Conservation (phyloP, 2,329 filamentous ascomycete species). For the Aspergillus sclerotialis region DNA sequence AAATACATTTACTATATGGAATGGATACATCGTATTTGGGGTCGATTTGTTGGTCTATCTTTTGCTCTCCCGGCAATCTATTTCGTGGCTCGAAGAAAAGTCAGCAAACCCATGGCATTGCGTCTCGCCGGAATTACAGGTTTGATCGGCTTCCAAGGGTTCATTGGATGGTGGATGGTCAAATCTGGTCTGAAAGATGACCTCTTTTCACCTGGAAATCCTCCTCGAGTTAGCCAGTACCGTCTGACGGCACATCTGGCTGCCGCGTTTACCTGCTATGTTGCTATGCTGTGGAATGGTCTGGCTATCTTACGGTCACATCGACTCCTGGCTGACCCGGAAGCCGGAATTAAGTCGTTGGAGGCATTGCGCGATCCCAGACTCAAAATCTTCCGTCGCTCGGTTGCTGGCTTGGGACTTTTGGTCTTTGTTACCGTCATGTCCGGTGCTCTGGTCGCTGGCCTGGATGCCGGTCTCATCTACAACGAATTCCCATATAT, state of each 20-base stretch:
- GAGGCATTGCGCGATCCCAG: conserved; percentile 57
- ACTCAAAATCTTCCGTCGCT: conserved; percentile 67
- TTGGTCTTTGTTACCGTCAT: conserved; percentile 86
- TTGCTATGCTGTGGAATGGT: conserved; percentile 87
- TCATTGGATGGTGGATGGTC: conserved; percentile 99
- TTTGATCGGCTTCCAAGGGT: conserved; percentile 89
- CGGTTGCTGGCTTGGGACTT: conserved; percentile 61
- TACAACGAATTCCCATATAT: conserved; percentile 99
- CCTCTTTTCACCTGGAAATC: conserved; percentile 80
- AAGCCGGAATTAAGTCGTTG: conserved; percentile 54
- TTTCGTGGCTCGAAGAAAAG: conserved; percentile 73
- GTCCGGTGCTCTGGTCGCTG: conserved; percentile 88
- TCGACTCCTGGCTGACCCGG: conserved; percentile 61
- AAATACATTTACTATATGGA: conserved; percentile 99
- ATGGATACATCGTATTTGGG: conserved; percentile 94
- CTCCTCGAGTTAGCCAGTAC: conserved; percentile 92
- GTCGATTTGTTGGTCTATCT: conserved; percentile 79
- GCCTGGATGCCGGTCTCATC: conserved; percentile 91
- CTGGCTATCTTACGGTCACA: conserved; percentile 75
- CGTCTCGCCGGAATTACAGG: conserved; percentile 76
- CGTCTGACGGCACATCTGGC: conserved; percentile 82
- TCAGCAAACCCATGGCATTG: conserved; percentile 69
- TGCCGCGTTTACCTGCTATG: conserved; percentile 86
- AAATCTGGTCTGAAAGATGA: conserved; percentile 94
- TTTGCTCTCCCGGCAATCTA: conserved; percentile 85